phyloP scores from a whole-genome alignment of 2,329 filamentous ascomycete genomes.

The Beauveria sp. region DNA sequence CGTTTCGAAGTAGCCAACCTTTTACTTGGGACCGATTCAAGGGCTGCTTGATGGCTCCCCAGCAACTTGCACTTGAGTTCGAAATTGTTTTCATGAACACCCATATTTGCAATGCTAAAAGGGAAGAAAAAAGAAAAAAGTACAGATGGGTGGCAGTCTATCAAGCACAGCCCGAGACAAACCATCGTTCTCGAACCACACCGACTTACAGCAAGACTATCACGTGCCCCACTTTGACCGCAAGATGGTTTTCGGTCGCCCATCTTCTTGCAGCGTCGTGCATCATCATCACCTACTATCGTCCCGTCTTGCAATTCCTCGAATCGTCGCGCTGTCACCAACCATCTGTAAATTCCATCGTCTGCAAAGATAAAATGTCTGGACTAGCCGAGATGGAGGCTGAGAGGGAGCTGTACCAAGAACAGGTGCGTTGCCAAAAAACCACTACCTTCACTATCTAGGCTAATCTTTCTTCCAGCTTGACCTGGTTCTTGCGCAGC shows the following conservation, averaged over 20 bases:
- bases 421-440: conserved; percentile 38
- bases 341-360: too few species aligned
- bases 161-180: too few species aligned
- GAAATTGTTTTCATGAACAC: neutral
- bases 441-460: neutral
- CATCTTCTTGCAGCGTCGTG: neutral
- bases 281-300: neutral
- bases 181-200: neutral
- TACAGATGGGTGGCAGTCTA: too few species aligned
- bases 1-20: neutral
- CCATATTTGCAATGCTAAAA: neutral
- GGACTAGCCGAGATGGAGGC: conserved; percentile 37
- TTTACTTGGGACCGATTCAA: neutral
- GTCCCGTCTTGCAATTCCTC: neutral
- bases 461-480: conserved; percentile 43
- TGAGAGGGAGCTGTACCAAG: conserved; percentile 47
- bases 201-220: neutral
- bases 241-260: neutral
- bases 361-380: conserved; percentile 19
- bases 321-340: neutral
- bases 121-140: neutral
- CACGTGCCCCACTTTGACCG: conserved; percentile 4
- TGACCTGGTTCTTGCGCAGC: conserved; percentile 66
- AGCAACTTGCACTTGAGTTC: neutral
- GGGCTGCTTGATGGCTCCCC: neutral